Conservation (phyloP, 768 basidiomycete genomes). For the Cystofilobasidium bisporidii region DNA sequence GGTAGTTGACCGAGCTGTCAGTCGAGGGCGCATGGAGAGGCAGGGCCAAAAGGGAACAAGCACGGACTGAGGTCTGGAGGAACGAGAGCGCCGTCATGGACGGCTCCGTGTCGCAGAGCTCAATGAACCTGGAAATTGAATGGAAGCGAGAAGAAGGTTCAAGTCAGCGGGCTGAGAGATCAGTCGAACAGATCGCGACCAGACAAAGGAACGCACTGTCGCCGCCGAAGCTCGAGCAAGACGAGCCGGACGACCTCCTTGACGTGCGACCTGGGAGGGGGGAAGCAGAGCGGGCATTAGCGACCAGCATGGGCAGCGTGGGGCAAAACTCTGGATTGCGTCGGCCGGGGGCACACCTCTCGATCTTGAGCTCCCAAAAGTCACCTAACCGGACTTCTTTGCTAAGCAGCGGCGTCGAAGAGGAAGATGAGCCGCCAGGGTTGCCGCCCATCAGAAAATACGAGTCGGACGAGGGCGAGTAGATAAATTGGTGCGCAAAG, state of each 20-base stretch:
- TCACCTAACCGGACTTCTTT: slow-evolving; percentile 7
- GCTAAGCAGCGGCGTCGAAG: not conserved
- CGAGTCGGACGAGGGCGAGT: not conserved
- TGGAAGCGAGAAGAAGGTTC: not conserved
- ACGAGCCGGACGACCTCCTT: not conserved
- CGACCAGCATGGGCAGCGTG: too few relatives aligned
- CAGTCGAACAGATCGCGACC: not conserved
- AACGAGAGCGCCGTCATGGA: slow-evolving; percentile 10
- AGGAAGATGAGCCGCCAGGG: not conserved
- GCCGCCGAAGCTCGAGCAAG: not conserved
- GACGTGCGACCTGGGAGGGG: too few relatives aligned
- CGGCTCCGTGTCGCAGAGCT: slow-evolving; percentile 10
- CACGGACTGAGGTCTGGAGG: slow-evolving; percentile 9
- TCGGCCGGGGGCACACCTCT: not conserved
- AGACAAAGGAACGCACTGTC: not conserved
- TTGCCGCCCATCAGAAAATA: slow-evolving; percentile 21
- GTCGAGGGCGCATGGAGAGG: not conserved
- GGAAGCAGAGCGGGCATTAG: not conserved
- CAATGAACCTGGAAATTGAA: slow-evolving; percentile 13
- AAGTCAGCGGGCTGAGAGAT: not conserved
- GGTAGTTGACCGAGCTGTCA: too few relatives aligned
- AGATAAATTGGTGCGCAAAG: slow-evolving; percentile 14
- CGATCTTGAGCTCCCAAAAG: slow-evolving; percentile 22
- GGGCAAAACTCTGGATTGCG: too few relatives aligned
- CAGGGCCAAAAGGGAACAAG: not conserved